phyloP scores from a whole-genome alignment of 2,329 filamentous ascomycete species.

The Myrmaecium sp. region DNA sequence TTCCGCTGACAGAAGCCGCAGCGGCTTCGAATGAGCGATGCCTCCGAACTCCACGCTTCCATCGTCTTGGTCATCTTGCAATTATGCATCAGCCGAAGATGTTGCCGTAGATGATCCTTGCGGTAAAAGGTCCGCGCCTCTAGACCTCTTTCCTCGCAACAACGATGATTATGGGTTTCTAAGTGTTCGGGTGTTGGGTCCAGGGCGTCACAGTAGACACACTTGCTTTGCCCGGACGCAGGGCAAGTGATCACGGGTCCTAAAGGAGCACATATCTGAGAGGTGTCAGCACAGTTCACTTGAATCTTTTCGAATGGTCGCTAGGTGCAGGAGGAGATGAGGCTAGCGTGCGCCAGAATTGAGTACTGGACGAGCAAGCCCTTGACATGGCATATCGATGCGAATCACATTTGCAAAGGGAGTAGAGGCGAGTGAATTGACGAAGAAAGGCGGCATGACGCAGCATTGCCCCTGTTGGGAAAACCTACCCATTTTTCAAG shows the following conservation, averaged over 20 bases:
- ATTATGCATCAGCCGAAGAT: constrained; percentile 42
- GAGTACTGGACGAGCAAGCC: too few relatives aligned
- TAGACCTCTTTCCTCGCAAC: constrained; percentile 49
- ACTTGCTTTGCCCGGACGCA: constrained; percentile 37
- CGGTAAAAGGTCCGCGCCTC: constrained; percentile 47
- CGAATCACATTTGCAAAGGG: too few relatives aligned
- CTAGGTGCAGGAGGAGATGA: too few relatives aligned
- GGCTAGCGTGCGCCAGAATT: too few relatives aligned
- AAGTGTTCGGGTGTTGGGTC: constrained; percentile 40
- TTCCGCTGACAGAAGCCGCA: constrained; percentile 36
- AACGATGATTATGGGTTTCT: constrained; percentile 40
- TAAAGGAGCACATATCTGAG: constrained; percentile 42
- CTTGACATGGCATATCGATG: too few relatives aligned
- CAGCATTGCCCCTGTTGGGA: too few relatives aligned
- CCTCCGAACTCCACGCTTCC: constrained; percentile 47
- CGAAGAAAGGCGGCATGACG: too few relatives aligned
- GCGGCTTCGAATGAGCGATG: constrained; percentile 34
- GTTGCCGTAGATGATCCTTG: constrained; percentile 46
- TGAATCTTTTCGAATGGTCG: constrained; percentile 18
- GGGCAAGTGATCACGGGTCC: constrained; percentile 40
- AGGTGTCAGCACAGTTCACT: neutral
- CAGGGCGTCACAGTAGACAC: constrained; percentile 39
- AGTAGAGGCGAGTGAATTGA: too few relatives aligned
- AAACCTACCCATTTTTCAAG: constrained; percentile 25
- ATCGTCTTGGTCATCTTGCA: constrained; percentile 44